Evolutionary conservation across 2,329 filamentous ascomycete species (phyloP).

Genomic region (Escovopsis sp.): DNA sequence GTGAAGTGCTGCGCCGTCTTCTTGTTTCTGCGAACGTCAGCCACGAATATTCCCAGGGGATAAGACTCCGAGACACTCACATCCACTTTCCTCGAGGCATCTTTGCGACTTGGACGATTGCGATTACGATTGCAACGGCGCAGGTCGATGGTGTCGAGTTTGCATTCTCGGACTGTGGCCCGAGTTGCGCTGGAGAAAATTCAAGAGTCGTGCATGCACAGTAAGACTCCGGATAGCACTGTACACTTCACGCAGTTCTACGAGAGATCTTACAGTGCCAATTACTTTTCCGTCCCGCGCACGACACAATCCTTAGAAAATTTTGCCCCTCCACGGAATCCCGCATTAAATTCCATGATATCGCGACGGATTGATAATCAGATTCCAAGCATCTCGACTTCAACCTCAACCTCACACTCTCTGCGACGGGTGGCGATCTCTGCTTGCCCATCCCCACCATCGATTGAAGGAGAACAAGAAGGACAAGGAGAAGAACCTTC

Average conservation of each 20-base stretch:
- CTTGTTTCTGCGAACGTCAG: conserved; percentile 46
- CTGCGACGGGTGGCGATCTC: too few relatives aligned
- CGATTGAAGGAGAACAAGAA: too few relatives aligned
- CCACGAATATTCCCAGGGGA: background rate
- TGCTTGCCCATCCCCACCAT: too few relatives aligned
- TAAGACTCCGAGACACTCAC: conserved; percentile 14
- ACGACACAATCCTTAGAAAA: conserved; percentile 14
- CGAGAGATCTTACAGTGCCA: too few relatives aligned
- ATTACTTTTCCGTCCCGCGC: conserved; percentile 4
- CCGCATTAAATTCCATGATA: conserved; percentile 16
- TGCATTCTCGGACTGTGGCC: conserved; percentile 2
- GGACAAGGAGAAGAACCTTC: too few relatives aligned
- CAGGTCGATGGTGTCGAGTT: conserved; percentile 5
- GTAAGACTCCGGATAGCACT: conserved; percentile 14
- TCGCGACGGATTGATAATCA: background rate
- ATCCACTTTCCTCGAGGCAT: conserved; percentile 69
- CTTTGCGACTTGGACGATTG: conserved; percentile 22
- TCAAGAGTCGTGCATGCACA: conserved; percentile 13
- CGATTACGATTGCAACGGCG: conserved; percentile 3
- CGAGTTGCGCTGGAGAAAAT: conserved; percentile 13
- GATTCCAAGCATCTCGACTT: background rate
- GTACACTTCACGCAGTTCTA: too few relatives aligned
- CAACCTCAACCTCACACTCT: background rate
- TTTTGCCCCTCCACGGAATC: conserved; percentile 34
- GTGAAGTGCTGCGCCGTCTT: conserved; percentile 86